Conservation (phyloP, 1,284 basidiomycete species). For the Mycosarcoma maydis region DNA sequence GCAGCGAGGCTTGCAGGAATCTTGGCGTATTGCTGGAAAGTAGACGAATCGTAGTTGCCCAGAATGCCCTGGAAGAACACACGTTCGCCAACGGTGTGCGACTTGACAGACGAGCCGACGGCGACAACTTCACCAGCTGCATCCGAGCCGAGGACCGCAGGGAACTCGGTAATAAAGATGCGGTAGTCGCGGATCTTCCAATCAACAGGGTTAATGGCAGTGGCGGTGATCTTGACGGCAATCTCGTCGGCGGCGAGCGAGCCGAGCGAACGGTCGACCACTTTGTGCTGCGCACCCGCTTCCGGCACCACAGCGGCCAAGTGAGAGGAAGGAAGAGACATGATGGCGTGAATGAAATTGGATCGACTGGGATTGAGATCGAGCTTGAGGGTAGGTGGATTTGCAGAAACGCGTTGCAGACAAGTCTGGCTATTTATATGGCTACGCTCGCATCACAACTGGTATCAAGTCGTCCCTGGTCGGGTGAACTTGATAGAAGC, state of each 20-base stretch:
- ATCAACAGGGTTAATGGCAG: constrained; percentile 59
- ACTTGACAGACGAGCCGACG: constrained; percentile 27
- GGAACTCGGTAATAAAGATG: constrained; percentile 36
- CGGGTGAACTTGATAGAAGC: background rate
- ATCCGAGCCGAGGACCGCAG: constrained; percentile 51
- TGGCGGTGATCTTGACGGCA: constrained; percentile 45
- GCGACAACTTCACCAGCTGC: constrained; percentile 48
- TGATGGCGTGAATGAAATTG: background rate
- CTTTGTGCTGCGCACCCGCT: constrained; percentile 24
- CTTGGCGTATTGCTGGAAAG: constrained; percentile 55
- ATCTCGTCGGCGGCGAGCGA: constrained; percentile 34
- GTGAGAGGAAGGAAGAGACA: constrained; percentile 35
- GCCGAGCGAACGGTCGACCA: constrained; percentile 31
- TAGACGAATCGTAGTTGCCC: constrained; percentile 33
- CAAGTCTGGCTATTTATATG: no score
- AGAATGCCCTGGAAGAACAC: constrained; percentile 62
- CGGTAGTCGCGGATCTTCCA: constrained; percentile 54
- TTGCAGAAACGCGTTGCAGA: background rate
- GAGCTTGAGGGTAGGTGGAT: background rate
- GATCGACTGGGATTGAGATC: background rate
- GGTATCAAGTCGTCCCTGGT: background rate
- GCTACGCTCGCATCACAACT: no score
- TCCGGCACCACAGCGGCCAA: constrained; percentile 42
- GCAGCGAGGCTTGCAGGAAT: constrained; percentile 45
- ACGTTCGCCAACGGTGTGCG: constrained; percentile 43